Evolutionary conservation across 225 moss, liverwort and hornwort species (phyloP).

Genomic region (Bryoerythrophyllum caledonicum): DNA sequence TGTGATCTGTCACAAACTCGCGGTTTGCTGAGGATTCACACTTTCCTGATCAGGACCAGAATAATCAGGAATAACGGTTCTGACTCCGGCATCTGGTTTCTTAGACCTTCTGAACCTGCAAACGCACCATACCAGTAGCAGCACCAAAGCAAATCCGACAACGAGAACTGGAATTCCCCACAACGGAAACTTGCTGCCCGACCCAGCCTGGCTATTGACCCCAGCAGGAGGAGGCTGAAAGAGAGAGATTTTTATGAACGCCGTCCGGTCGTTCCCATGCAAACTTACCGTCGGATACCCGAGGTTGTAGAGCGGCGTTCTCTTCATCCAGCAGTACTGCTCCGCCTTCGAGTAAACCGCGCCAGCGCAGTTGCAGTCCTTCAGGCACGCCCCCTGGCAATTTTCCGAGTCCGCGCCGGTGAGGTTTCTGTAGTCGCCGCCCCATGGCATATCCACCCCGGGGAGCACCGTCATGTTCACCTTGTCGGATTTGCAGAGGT

Average conservation of each 20-base stretch:
- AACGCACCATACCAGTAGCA: too few relatives aligned
- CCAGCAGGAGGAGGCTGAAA: too few relatives aligned
- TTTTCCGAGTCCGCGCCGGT: accelerated
- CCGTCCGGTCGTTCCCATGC: neutral
- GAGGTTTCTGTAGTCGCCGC: accelerated
- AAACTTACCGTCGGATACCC: neutral
- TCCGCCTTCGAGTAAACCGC: neutral
- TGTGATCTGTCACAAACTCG: too few relatives aligned
- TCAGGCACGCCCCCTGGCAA: accelerated
- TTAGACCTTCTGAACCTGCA: too few relatives aligned
- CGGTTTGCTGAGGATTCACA: too few relatives aligned
- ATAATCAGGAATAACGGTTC: too few relatives aligned
- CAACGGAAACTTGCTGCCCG: too few relatives aligned
- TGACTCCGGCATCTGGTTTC: too few relatives aligned
- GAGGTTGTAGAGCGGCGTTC: neutral
- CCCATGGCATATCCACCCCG: neutral
- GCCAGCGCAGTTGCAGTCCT: neutral
- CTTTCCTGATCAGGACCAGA: too few relatives aligned
- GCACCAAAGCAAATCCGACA: too few relatives aligned
- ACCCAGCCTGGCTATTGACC: too few relatives aligned
- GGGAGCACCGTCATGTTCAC: accelerated
- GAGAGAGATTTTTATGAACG: neutral
- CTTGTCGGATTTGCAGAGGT: neutral
- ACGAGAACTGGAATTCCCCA: too few relatives aligned
- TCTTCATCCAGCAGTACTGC: neutral